phyloP scores from a whole-genome alignment of 306 rosid species.

The Fagus crenata region DNA sequence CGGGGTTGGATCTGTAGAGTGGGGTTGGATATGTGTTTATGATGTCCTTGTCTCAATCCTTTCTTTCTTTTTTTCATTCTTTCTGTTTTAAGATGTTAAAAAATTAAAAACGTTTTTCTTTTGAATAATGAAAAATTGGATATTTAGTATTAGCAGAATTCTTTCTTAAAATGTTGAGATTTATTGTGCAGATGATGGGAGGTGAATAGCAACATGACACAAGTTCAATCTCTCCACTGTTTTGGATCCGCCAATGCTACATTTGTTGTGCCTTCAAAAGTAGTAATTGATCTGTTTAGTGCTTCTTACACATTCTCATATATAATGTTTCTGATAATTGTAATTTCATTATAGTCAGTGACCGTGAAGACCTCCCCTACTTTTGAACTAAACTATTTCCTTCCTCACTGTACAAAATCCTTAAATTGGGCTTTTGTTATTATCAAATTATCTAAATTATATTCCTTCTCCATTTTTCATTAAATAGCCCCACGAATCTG shows the following conservation, averaged over 20 bases:
- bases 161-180: constrained; percentile 14
- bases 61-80: background rate
- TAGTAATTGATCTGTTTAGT: background rate
- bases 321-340: constrained; percentile 5
- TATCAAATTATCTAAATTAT: background rate
- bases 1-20: no score
- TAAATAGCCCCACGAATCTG: background rate
- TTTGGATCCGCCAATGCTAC: constrained; percentile 7
- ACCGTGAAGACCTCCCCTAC: background rate
- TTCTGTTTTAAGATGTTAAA: background rate
- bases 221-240: constrained; percentile 12
- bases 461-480: background rate
- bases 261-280: background rate
- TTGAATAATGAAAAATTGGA: background rate
- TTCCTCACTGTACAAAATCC: background rate
- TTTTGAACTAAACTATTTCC: background rate
- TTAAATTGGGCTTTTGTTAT: background rate
- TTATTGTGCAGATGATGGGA: constrained; percentile 78
- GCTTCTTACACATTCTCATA: background rate
- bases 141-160: background rate
- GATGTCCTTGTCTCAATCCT: background rate
- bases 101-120: background rate
- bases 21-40: no score
- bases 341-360: background rate
- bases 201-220: constrained; percentile 32